Evolutionary conservation across 805 yeast species (phyloP).

Genomic region (Kurtzmaniella fragi): DNA sequence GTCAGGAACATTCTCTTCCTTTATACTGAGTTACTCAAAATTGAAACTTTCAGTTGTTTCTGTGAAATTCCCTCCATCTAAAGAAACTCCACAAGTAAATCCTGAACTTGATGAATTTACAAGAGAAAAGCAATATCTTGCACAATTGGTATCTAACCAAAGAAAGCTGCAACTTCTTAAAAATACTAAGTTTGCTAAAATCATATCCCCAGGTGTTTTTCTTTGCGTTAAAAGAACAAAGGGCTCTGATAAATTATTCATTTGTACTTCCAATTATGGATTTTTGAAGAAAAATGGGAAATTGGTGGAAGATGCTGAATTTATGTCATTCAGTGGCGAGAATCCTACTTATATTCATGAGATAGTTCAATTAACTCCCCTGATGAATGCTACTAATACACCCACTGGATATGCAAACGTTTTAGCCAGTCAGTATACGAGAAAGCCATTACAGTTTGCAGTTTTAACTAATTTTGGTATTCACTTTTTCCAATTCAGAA

Average conservation of each 20-base stretch:
- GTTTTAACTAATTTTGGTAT: conserved; percentile 78
- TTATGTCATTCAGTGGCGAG: conserved; percentile 33
- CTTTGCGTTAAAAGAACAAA: conserved; percentile 55
- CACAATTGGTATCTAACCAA: conserved; percentile 35
- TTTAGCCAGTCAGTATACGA: conserved; percentile 79
- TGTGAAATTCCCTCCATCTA: conserved; percentile 64
- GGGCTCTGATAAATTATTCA: conserved; percentile 51
- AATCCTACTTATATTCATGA: conserved; percentile 51
- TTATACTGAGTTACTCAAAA: conserved; percentile 20
- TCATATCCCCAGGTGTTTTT: conserved; percentile 84
- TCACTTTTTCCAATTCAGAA: conserved; percentile 68
- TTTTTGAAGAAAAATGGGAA: conserved; percentile 66
- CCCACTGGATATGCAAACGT: conserved; percentile 84
- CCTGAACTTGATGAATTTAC: conserved; percentile 39
- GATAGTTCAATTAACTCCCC: conserved; percentile 63
- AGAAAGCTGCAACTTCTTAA: conserved; percentile 53
- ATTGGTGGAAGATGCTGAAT: conserved; percentile 77
- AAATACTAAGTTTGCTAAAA: conserved; percentile 51
- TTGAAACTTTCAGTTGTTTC: conserved; percentile 36
- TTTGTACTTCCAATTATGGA: conserved; percentile 83
- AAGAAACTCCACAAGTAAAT: conserved; percentile 35
- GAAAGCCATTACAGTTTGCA: conserved; percentile 66
- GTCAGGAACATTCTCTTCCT: conserved; percentile 17
- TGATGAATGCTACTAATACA: conserved; percentile 64
- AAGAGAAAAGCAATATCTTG: conserved; percentile 34